phyloP scores from a whole-genome alignment of 2,329 filamentous ascomycete genomes.

The Orbilia brochopaga region DNA sequence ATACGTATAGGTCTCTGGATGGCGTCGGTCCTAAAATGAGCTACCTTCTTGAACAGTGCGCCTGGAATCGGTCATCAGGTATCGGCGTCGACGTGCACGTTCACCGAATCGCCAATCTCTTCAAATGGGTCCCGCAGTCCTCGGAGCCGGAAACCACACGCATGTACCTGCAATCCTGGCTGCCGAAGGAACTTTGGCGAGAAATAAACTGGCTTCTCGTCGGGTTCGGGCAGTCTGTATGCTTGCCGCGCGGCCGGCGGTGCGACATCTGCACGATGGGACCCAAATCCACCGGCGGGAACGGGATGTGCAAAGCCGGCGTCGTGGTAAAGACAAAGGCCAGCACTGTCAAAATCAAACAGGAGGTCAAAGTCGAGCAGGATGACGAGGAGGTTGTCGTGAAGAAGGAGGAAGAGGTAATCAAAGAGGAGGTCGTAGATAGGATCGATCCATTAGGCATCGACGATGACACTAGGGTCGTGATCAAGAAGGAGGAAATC shows the following conservation, averaged over 20 bases:
- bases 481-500: conserved; percentile 57
- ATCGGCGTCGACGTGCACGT: conserved; percentile 96
- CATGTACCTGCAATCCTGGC: conserved; percentile 75
- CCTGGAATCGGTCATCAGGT: conserved; percentile 72
- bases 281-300: conserved; percentile 60
- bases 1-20: conserved; percentile 36
- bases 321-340: conserved; percentile 67
- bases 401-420: conserved; percentile 54
- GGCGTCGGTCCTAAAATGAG: conserved; percentile 96
- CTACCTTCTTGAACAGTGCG: conserved; percentile 81
- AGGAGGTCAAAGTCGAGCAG: conserved; percentile 55
- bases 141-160: conserved; percentile 83
- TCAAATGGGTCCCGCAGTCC: conserved; percentile 82
- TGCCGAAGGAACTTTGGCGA: conserved; percentile 83
- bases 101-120: conserved; percentile 90
- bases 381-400: conserved; percentile 40
- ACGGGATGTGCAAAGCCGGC: conserved; percentile 76
- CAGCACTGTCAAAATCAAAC: conserved; percentile 55
- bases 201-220: conserved; percentile 91
- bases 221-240: conserved; percentile 85
- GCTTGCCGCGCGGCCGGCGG: conserved; percentile 75
- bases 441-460: conserved; percentile 38
- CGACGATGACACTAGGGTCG: conserved; percentile 57
- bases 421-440: conserved; percentile 56
- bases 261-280: conserved; percentile 86